Evolutionary conservation across 2,329 filamentous ascomycete genomes (phyloP), one percentile per base, ranked within the genome.

Genomic region (Diaporthe citriasiana): DNA sequence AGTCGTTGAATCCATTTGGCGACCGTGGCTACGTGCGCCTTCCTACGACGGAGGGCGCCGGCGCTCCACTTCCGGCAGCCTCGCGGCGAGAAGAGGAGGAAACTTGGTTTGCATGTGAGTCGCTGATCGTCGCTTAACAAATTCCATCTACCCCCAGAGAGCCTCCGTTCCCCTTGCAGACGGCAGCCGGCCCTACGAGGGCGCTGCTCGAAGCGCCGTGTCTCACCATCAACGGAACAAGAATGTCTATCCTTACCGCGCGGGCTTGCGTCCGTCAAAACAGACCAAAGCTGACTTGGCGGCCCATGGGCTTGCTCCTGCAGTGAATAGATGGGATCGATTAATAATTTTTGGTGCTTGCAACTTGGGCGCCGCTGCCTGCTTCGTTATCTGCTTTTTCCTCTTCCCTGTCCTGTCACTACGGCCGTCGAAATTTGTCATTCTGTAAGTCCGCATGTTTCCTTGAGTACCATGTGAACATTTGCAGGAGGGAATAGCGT

Each of bases 321-420:
- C 78, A 98, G 97, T 99, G 87, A 98, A 95, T 86, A 91, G 96
- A 86, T 98, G 96, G 97, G 97, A 99, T 85, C 94, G 96, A 73
- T 87, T 98, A 81, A 89, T 99, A 82, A 90, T 98, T 80, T 99
- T 99, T 84, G 93, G 90, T 77, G 95, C 93, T 81, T 97, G 96
- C 87, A 97, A 98, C 84, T 84, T 98, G 79, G 95, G 93, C 76
- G 95, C 97, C 77, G 88, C 95, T 77, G 94, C 94, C 78, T 96
- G 97, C 87, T 98, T 99, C 87, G 91, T 97, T 82, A 91, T 97
- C 79, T 95, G 94, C 87, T 97, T 98, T 86, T 93, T 93, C 79
- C 88, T 98, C 73, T 96, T 97, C 85, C 95, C 95, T 71, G 89
- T 95, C 75, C 89, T 98, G 78, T 89, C 94, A 78, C 84, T 95